Base-by-base conservation (phyloP, 805 yeast genomes). In the baker's yeast (Saccharomyces cerevisiae) region DNA sequence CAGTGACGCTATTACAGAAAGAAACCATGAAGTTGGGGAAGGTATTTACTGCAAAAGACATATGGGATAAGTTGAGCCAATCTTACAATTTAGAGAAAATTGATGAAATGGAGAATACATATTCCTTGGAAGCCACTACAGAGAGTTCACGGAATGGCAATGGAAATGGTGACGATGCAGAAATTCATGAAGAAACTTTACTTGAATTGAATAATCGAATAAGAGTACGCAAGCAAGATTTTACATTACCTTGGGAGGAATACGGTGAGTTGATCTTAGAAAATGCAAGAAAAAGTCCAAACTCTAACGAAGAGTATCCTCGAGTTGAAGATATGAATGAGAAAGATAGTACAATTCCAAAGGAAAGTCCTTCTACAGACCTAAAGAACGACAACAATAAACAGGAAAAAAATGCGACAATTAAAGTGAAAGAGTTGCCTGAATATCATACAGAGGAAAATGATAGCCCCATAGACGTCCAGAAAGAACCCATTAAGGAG, bases 51-150 rank as follows among this genome's bases (percentile, higher is more conserved):
- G 75, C 79, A 0, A 62, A 64, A 2, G 85, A 84, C 47, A 73
- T 86, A 2, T 81, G 86, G 85, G 75, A 70, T 27, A 83, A 81
- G 62, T 73, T 88, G 28, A 70, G 61, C 1, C 69, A 69, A 32
- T 68, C 79, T 41, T 88, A 85, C 63, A 77, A 87, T 60, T 69
- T 87, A 51, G 73, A 76, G 6, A 80, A 79, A 26, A 70, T 85
- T 9, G 89, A 85, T 56, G 77, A 74, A 28, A 57, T 83, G 24
- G 89, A 80, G 55, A 72, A 72, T 48, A 67, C 41, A 8, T 26
- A 22, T 36, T 29, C 41, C 17, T 21, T 30, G 11, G 31, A 22
- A 6, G 13, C 14, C 13, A 32, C 49, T 29, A 47, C 30, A 13
- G 22, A 48, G 2, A 30, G 41, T 41, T 30, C 50, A 11, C 11